These are phyloP conservation scores for Orbilia quercus DNA, from an alignment of 2,329 filamentous ascomycete genomes.

Conservation along the genomic window DNA sequence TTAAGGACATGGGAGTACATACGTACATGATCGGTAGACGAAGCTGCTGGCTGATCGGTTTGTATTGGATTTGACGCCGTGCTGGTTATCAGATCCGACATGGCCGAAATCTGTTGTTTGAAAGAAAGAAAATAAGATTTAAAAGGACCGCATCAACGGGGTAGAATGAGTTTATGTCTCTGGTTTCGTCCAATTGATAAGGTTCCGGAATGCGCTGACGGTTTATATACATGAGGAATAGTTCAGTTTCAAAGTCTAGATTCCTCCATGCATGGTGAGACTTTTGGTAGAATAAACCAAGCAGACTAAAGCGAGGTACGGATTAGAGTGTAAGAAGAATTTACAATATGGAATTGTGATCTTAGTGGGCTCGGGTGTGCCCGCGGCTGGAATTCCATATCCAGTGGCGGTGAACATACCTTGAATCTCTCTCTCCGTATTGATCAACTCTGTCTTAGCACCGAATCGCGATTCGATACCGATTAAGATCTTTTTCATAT, in stretches of 20 bases:
- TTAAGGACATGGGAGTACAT: conserved; percentile 14
- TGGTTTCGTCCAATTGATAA: neutral
- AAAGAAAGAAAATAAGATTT: conserved; percentile 4
- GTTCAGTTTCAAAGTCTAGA: conserved; percentile 12
- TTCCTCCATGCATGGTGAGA: neutral
- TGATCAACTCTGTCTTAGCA: neutral
- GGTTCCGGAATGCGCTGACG: neutral
- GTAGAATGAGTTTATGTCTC: neutral
- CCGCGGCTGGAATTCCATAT: neutral
- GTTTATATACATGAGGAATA: conserved; percentile 11
- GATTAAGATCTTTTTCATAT: neutral
- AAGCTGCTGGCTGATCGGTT: conserved; percentile 32
- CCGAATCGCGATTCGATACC: neutral
- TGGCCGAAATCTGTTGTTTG: conserved; percentile 9
- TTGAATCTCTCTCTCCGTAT: neutral
- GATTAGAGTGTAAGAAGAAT: conserved; percentile 20
- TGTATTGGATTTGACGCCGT: conserved; percentile 32
- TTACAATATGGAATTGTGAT: neutral
- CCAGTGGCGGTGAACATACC: neutral
- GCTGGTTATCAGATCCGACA: conserved; percentile 38
- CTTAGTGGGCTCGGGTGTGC: neutral
- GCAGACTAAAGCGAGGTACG: conserved; percentile 7
- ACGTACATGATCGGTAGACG: conserved; percentile 55
- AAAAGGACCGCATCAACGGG: neutral
- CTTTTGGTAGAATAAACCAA: neutral